Evolutionary conservation across 1,284 basidiomycete genomes (phyloP).

Genomic region (Puccinia novopanici): DNA sequence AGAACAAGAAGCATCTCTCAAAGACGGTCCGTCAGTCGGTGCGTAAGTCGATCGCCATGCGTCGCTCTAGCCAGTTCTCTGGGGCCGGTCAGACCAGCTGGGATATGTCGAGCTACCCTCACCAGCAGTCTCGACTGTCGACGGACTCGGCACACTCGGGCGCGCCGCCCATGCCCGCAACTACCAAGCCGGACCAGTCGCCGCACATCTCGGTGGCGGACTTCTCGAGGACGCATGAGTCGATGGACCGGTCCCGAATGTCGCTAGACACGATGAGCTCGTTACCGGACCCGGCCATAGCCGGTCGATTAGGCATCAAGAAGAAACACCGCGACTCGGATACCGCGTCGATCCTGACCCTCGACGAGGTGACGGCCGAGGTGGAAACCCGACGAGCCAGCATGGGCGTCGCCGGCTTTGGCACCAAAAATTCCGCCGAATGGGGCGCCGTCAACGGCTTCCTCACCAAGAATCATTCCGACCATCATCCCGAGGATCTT

Average conservation of each 20-base stretch:
- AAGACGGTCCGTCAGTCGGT: slow-evolving; percentile 68
- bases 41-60: slow-evolving; percentile 44
- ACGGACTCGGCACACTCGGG: neutral
- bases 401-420: slow-evolving; percentile 55
- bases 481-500: slow-evolving; percentile 40
- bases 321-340: slow-evolving; percentile 73
- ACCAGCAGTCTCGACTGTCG: slow-evolving; percentile 1
- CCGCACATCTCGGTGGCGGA: slow-evolving; percentile 14
- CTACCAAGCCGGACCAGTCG: neutral
- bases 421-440: slow-evolving; percentile 54
- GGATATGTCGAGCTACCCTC: slow-evolving; percentile 40
- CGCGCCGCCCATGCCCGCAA: neutral
- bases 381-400: slow-evolving; percentile 78
- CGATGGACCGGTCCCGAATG: neutral
- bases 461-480: slow-evolving; percentile 58
- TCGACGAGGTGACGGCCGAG: slow-evolving; percentile 96
- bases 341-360: slow-evolving; percentile 85
- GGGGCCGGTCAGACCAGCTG: slow-evolving; percentile 5
- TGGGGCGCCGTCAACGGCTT: slow-evolving; percentile 57
- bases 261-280: slow-evolving; percentile 1
- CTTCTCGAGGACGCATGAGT: neutral
- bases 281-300: neutral
- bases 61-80: slow-evolving; percentile 35
- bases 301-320: neutral
- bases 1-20: slow-evolving; percentile 77